phyloP scores from a whole-genome alignment of 176 grass and related monocot genomes.

The Phoenix dactylifera region DNA sequence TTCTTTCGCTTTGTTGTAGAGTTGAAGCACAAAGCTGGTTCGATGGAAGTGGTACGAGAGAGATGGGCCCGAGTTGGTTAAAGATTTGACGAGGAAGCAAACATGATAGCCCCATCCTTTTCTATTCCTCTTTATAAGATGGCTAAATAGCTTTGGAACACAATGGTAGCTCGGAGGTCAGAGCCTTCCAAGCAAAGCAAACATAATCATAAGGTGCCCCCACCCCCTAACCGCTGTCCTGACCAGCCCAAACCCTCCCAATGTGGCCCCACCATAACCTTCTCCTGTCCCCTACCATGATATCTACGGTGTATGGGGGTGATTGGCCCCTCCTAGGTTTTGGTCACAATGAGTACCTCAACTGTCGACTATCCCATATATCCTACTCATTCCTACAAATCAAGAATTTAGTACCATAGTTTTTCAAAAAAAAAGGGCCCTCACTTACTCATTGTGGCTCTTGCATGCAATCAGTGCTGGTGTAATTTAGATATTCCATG shows the following conservation, averaged over 20 bases:
- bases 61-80: conserved; percentile 34
- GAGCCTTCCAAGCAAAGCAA: conserved; percentile 36
- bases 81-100: conserved; percentile 41
- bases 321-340: too few relatives aligned
- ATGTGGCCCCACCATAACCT: neutral
- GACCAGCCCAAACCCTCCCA: neutral
- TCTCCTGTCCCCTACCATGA: too few relatives aligned
- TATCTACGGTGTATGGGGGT: too few relatives aligned
- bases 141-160: neutral
- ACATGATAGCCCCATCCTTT: conserved; percentile 22
- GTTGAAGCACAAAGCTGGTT: neutral
- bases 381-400: too few relatives aligned
- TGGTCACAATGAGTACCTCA: too few relatives aligned
- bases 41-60: conserved; percentile 4
- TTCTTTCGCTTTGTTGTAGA: too few relatives aligned
- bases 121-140: neutral
- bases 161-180: conserved; percentile 10
- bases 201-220: conserved; percentile 7
- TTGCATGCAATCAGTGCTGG: too few relatives aligned
- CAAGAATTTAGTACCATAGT: too few relatives aligned
- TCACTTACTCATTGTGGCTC: too few relatives aligned
- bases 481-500: too few relatives aligned
- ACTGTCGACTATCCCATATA: too few relatives aligned
- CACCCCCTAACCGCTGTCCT: conserved; percentile 10
- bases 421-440: too few relatives aligned